These are phyloP conservation scores for Trypanosoma theileri DNA, from an alignment of 208 protist species.

Conservation along the genomic window DNA sequence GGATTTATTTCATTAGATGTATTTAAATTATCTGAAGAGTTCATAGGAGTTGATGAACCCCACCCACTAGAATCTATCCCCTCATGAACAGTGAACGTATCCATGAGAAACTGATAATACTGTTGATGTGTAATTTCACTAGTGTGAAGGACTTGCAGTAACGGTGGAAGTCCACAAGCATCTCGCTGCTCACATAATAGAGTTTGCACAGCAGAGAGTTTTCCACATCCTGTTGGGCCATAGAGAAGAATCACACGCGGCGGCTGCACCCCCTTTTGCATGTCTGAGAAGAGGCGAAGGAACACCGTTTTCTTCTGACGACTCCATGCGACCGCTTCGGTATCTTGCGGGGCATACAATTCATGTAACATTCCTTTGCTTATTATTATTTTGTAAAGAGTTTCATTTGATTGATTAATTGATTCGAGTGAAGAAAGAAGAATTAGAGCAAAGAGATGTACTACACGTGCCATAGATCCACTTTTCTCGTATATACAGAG, in stretches of 20 bases:
- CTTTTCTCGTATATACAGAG: too few species aligned
- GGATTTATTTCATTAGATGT: not conserved
- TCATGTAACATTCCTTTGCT: conserved; percentile 61
- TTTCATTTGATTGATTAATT: not conserved
- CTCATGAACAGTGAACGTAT: conserved; percentile 20
- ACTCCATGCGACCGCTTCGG: conserved; percentile 68
- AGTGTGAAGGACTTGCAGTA: conserved; percentile 23
- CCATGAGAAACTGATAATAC: conserved; percentile 36
- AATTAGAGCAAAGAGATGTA: conserved; percentile 1
- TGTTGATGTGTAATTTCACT: conserved; percentile 26
- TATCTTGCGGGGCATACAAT: conserved; percentile 53
- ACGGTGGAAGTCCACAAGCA: not conserved
- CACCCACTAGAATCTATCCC: not conserved
- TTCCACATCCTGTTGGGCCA: conserved; percentile 76
- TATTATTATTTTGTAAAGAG: not conserved
- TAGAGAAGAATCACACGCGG: conserved; percentile 64
- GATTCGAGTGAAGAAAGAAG: conserved; percentile 3
- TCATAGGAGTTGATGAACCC: not conserved
- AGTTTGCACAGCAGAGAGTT: conserved; percentile 59
- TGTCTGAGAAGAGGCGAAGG: conserved; percentile 30
- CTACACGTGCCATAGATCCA: not conserved
- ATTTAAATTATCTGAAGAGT: not conserved
- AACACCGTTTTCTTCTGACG: conserved; percentile 63
- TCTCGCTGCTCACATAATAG: conserved; percentile 33
- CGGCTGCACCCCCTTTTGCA: conserved; percentile 16